These are phyloP conservation scores for Cordyceps farinosa DNA, from an alignment of 2,329 filamentous ascomycete species.

Conservation along the genomic window DNA sequence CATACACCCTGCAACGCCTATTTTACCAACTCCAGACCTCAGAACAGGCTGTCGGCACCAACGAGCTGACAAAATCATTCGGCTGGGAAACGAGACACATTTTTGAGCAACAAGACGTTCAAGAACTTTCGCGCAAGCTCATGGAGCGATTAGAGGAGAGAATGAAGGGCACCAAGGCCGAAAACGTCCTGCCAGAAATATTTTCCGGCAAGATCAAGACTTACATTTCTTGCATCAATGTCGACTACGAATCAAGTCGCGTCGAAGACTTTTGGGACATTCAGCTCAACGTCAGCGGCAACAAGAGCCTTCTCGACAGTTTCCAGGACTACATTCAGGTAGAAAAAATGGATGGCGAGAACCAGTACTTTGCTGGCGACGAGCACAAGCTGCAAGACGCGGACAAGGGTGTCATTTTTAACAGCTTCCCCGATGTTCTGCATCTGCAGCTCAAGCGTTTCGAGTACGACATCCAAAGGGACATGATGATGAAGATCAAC, in stretches of 20 bases:
- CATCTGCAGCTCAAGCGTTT: slow-evolving; percentile 96
- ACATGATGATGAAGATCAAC: slow-evolving; percentile 99
- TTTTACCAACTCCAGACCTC: slow-evolving; percentile 95
- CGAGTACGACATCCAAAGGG: slow-evolving; percentile 92
- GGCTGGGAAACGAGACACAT: slow-evolving; percentile 98
- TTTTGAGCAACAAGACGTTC: slow-evolving; percentile 98
- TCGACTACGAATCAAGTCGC: slow-evolving; percentile 92
- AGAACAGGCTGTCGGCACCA: slow-evolving; percentile 77
- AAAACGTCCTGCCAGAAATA: slow-evolving; percentile 83
- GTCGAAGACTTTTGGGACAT: slow-evolving; percentile 99
- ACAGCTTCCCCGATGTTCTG: slow-evolving; percentile 87
- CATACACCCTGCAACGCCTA: slow-evolving; percentile 86
- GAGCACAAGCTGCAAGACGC: slow-evolving; percentile 92
- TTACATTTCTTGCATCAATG: slow-evolving; percentile 97
- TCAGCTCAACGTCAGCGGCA: slow-evolving; percentile 92
- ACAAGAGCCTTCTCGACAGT: slow-evolving; percentile 88
- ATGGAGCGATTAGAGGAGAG: slow-evolving; percentile 97
- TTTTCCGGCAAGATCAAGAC: slow-evolving; percentile 99
- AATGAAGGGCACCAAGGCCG: slow-evolving; percentile 94
- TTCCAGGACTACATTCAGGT: slow-evolving; percentile 96
- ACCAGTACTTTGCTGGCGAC: slow-evolving; percentile 93
- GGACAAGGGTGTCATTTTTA: slow-evolving; percentile 96
- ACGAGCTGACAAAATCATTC: slow-evolving; percentile 92
- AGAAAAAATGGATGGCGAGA: slow-evolving; percentile 95
- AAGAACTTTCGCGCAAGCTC: slow-evolving; percentile 90